A percentile compares a stretch with the other conserved stretches of the same genome.
phyloP scores from a whole-genome alignment of 1,139 yeast genomes.

The Yamadazyma dendronema region DNA sequence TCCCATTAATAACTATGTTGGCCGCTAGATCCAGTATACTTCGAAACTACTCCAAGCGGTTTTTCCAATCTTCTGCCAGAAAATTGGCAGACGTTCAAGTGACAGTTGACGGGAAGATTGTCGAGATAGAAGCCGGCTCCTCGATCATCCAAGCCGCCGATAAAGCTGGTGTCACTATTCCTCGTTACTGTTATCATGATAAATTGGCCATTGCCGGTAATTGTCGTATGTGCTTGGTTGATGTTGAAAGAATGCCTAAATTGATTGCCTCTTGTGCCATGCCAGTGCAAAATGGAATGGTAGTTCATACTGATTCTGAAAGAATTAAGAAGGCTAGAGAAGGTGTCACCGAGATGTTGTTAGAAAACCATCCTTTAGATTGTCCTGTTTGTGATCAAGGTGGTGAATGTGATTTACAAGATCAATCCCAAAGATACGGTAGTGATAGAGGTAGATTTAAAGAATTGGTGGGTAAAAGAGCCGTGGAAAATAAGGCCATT shows the following conservation, averaged over 20 bases:
- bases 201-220: conserved; percentile 92
- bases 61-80: conserved; percentile 27
- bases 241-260: conserved; percentile 86
- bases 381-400: conserved; percentile 95
- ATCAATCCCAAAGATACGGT: conserved; percentile 82
- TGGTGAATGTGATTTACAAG: conserved; percentile 92
- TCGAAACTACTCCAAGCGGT: conserved; percentile 18
- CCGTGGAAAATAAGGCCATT: conserved; percentile 86
- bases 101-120: conserved; percentile 76
- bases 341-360: conserved; percentile 86
- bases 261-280: conserved; percentile 89
- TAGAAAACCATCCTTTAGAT: conserved; percentile 89
- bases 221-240: conserved; percentile 93
- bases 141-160: conserved; percentile 91
- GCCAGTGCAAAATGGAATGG: conserved; percentile 91
- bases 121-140: conserved; percentile 80
- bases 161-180: conserved; percentile 84
- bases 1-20: conserved; percentile 6
- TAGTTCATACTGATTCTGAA: conserved; percentile 76
- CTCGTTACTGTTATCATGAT: conserved; percentile 90
- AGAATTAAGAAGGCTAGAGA: conserved; percentile 84
- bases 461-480: conserved; percentile 83
- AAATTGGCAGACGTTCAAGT: conserved; percentile 62
- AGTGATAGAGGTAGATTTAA: conserved; percentile 82
- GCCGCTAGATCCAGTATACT: conserved; percentile 6